These are phyloP conservation scores for Starmerella powellii DNA, from an alignment of 805 yeast species.

Conservation along the genomic window DNA sequence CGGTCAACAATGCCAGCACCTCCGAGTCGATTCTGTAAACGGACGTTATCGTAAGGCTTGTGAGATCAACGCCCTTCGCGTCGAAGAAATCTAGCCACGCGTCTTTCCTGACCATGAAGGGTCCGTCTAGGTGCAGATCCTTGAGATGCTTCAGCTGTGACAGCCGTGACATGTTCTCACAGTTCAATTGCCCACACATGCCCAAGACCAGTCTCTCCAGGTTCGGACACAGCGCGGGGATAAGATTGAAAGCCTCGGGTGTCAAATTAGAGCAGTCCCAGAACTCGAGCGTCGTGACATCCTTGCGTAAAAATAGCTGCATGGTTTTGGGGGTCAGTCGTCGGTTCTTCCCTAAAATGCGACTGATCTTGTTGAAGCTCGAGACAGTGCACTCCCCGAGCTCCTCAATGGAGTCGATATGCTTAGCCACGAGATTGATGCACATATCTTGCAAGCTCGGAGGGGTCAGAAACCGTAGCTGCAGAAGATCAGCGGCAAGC, in stretches of 20 bases:
- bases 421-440: conserved; percentile 49
- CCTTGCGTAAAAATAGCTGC: conserved; percentile 56
- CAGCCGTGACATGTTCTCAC: conserved; percentile 56
- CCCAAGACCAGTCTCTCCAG: conserved; percentile 52
- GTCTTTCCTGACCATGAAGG: conserved; percentile 65
- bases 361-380: conserved; percentile 59
- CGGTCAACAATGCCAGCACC: conserved; percentile 50
- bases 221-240: conserved; percentile 71
- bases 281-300: conserved; percentile 47
- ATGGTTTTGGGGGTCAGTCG: conserved; percentile 63
- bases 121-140: conserved; percentile 67
- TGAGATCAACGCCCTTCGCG: conserved; percentile 41
- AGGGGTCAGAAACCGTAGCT: conserved; percentile 53
- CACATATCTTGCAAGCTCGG: conserved; percentile 67
- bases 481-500: conserved; percentile 73
- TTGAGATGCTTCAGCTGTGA: conserved; percentile 44
- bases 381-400: conserved; percentile 75
- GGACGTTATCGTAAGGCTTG: conserved; percentile 52
- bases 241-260: conserved; percentile 48
- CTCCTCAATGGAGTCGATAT: conserved; percentile 63
- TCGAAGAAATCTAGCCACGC: conserved; percentile 72
- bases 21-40: conserved; percentile 73
- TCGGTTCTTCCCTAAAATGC: conserved; percentile 70
- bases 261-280: conserved; percentile 88
- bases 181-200: conserved; percentile 90